Percentiles rank a stretch among this genome's conserved stretches.
Evolutionary conservation across 2,329 filamentous ascomycete genomes (phyloP).

Genomic region (Xylariomycetidae sp.): DNA sequence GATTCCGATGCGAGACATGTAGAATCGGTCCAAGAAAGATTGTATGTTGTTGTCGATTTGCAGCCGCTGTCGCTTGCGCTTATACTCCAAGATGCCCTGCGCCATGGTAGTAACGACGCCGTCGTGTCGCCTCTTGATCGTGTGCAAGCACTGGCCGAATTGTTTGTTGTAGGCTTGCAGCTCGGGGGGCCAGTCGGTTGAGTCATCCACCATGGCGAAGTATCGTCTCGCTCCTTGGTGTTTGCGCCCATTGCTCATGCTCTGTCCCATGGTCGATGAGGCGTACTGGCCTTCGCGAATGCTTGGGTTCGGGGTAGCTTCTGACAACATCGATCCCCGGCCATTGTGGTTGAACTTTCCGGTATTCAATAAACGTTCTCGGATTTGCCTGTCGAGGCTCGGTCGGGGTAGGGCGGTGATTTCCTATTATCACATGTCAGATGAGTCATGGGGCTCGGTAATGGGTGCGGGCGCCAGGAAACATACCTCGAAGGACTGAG

Average conservation of each 20-base stretch:
- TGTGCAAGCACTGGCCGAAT: conserved; percentile 82
- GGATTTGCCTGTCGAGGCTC: conserved; percentile 66
- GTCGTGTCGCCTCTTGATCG: conserved; percentile 94
- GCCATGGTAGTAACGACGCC: conserved; percentile 97
- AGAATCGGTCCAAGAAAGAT: conserved; percentile 95
- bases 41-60: conserved; percentile 98
- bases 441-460: conserved; percentile 24
- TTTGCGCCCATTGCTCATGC: conserved; percentile 41
- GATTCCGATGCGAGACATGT: conserved; percentile 99
- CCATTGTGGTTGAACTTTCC: conserved; percentile 46
- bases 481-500: conserved; percentile 94
- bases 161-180: conserved; percentile 88
- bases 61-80: conserved; percentile 91
- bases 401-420: conserved; percentile 83
- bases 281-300: conserved; percentile 77
- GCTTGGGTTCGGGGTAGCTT: conserved; percentile 86
- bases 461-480: conserved; percentile 7
- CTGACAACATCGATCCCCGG: conserved; percentile 62
- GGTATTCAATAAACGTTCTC: conserved; percentile 70
- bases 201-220: conserved; percentile 87
- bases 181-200: conserved; percentile 86
- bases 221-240: conserved; percentile 63
- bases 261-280: conserved; percentile 44
- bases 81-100: conserved; percentile 96
- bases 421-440: conserved; percentile 54